Evolutionary conservation across 192 early-diverging fungal species (phyloP), one percentile per base, ranked within the genome.

Genomic region (Coemansia sp.): DNA sequence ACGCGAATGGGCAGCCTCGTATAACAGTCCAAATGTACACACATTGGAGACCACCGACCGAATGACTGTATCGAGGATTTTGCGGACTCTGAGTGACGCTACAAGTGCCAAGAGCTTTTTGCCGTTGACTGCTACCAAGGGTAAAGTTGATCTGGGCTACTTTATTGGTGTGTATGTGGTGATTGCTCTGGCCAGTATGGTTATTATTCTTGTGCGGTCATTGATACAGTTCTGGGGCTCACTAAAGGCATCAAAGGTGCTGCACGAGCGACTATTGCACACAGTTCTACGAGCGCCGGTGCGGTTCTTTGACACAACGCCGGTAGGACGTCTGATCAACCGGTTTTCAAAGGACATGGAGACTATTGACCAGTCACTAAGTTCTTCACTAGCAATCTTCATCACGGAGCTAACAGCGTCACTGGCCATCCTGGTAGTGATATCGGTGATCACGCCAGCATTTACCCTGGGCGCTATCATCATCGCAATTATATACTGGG

Each of bases 261-360:
- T 79, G 56, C 76, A 79, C 37, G 70, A 79, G 60, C 43, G 29
- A 39, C 71, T 79, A 32, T 32, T 79, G 67, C 76, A 73, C 64
- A 70, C 76, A 12, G 57, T 79, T 15, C 63, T 93, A 10, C 84
- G 84, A n/a, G 90, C 92, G 6, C 90, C 90, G 56, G 79, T 93
- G 53, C 86, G 88, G 22, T 96, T 95, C 83, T 97, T 92, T 77
- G 93, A 95, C 65, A 87, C 88, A 4, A 93, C 90, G 1, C 95
- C 95, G 5, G 73, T 92, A 1, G 41, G 41, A 12, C 86, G 91
- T 10, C 85, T 94, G 60, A 88, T 90, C 64, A 97, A 95, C 72
- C 77, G 96, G 43, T 94, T 93, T 70, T 91, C 90, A 9, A 89
- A 90, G 24, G 93, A 98, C 25, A 79, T 79, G 76, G 76, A 79